Conservation (phyloP, 371 early-diverging fungal genomes). For the Coemansia sp. region DNA sequence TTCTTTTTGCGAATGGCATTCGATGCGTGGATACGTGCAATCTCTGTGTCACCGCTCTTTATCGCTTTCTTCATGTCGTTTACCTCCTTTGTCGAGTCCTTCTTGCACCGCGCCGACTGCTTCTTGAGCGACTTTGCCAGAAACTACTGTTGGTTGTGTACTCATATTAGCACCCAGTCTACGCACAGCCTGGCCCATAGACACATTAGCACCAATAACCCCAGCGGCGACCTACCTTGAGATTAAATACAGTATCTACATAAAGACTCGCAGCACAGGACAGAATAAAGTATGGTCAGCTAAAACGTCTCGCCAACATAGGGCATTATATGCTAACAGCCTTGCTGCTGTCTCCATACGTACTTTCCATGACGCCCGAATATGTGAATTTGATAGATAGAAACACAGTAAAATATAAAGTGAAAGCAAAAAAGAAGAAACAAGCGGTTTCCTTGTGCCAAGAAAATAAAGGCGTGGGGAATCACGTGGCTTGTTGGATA, state of each 20-base stretch:
- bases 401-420: background rate
- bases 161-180: background rate
- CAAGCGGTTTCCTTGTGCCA: background rate
- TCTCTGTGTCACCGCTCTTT: constrained; percentile 90
- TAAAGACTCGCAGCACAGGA: background rate
- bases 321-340: background rate
- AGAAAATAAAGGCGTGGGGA: background rate
- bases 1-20: constrained; percentile 98
- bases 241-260: constrained; percentile 9
- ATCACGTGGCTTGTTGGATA: background rate
- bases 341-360: constrained; percentile 1
- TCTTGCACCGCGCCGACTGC: constrained; percentile 79
- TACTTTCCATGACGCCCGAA: constrained; percentile 19
- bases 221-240: constrained; percentile 9
- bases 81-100: constrained; percentile 83
- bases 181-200: background rate
- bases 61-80: constrained; percentile 92
- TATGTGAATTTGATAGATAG: background rate
- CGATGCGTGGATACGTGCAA: constrained; percentile 90
- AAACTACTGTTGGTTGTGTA: constrained; percentile 60
- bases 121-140: constrained; percentile 88
- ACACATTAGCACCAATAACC: background rate
- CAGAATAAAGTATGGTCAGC: background rate
- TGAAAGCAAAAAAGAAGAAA: background rate
- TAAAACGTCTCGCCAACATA: background rate